Conservation (phyloP, 2,329 filamentous ascomycete genomes). For the Geosmithia putterillii region DNA sequence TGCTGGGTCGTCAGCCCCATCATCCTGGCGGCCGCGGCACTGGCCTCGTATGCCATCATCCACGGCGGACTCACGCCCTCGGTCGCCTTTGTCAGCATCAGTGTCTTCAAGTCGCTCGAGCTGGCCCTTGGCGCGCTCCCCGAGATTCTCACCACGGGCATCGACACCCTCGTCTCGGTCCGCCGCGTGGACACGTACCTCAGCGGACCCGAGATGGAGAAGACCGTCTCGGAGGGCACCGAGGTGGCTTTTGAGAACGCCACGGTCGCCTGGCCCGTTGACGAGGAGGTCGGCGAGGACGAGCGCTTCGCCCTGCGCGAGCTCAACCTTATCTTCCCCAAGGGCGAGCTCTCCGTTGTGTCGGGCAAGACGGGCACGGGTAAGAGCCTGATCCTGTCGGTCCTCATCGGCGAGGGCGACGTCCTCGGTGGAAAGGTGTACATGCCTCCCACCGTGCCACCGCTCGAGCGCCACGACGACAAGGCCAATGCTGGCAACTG, state of each 20-base stretch:
- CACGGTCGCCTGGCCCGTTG: slow-evolving; percentile 63
- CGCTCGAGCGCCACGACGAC: slow-evolving; percentile 44
- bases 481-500: slow-evolving; percentile 53
- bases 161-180: slow-evolving; percentile 64
- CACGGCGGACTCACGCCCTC: slow-evolving; percentile 55
- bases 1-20: slow-evolving; percentile 68
- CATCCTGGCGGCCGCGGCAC: slow-evolving; percentile 56
- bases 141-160: slow-evolving; percentile 55
- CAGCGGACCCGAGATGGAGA: slow-evolving; percentile 48
- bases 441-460: slow-evolving; percentile 34
- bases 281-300: slow-evolving; percentile 43
- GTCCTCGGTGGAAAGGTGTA: slow-evolving; percentile 50
- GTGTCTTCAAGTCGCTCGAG: slow-evolving; percentile 64
- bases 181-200: slow-evolving; percentile 63
- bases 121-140: slow-evolving; percentile 58
- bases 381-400: slow-evolving; percentile 62
- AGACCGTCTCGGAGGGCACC: slow-evolving; percentile 39
- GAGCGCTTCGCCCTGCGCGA: slow-evolving; percentile 54
- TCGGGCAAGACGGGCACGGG: slow-evolving; percentile 69
- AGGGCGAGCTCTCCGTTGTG: slow-evolving; percentile 58
- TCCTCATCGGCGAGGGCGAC: slow-evolving; percentile 66
- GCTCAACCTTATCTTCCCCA: slow-evolving; percentile 54
- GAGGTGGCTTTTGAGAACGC: slow-evolving; percentile 55
- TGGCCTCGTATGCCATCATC: slow-evolving; percentile 54
- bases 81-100: slow-evolving; percentile 67